These are phyloP conservation scores for Cladosporium sp. DNA, from an alignment of 2,329 filamentous ascomycete species.

Conservation along the genomic window DNA sequence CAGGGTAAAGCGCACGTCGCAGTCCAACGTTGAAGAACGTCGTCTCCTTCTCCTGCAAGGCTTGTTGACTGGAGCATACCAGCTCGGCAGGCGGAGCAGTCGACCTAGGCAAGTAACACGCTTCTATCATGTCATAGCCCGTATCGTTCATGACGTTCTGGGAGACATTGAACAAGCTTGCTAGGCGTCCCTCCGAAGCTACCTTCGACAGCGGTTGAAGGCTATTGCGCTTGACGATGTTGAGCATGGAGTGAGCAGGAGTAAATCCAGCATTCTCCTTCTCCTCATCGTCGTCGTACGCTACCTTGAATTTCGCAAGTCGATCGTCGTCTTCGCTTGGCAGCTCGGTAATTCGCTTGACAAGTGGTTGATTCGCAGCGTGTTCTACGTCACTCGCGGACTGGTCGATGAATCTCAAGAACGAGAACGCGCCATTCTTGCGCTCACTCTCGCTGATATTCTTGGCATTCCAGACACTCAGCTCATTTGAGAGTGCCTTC, in stretches of 20 bases:
- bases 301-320: slow-evolving; percentile 62
- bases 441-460: slow-evolving; percentile 64
- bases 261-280: slow-evolving; percentile 51
- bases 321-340: slow-evolving; percentile 44
- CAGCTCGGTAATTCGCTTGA: slow-evolving; percentile 67
- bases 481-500: slow-evolving; percentile 71
- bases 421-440: slow-evolving; percentile 71
- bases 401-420: slow-evolving; percentile 78
- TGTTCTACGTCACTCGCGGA: slow-evolving; percentile 69
- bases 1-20: slow-evolving; percentile 71
- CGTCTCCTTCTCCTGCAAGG: slow-evolving; percentile 62
- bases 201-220: slow-evolving; percentile 64
- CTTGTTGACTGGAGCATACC: slow-evolving; percentile 64
- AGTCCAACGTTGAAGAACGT: slow-evolving; percentile 74
- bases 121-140: slow-evolving; percentile 74
- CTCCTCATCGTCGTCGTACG: slow-evolving; percentile 62
- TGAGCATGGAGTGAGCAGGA: slow-evolving; percentile 74
- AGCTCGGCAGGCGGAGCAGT: slow-evolving; percentile 84
- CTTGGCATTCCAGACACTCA: slow-evolving; percentile 87
- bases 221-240: slow-evolving; percentile 68
- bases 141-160: slow-evolving; percentile 60
- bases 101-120: slow-evolving; percentile 71
- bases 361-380: slow-evolving; percentile 65
- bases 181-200: slow-evolving; percentile 67
- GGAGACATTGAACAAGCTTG: slow-evolving; percentile 74